Evolutionary conservation across 495 filamentous ascomycete genomes (phyloP).

Genomic region (Podospora australis): DNA sequence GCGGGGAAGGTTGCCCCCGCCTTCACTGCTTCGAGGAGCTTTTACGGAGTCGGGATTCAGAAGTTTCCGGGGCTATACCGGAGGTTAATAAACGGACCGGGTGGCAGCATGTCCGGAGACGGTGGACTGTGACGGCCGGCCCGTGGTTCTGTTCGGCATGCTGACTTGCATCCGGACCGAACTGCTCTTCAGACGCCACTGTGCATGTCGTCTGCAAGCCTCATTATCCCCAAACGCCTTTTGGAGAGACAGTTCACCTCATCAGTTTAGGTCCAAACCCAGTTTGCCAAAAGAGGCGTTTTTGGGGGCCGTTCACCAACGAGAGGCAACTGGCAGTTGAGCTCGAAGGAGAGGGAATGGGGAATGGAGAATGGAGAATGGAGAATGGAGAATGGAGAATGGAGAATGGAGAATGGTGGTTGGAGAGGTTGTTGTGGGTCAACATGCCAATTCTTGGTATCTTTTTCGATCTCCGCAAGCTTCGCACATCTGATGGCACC

Average conservation of each 20-base stretch:
- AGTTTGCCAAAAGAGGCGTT: conserved; percentile 1
- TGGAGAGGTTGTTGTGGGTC: no score
- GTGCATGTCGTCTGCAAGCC: neutral
- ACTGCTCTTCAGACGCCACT: neutral
- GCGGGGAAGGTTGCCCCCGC: no score
- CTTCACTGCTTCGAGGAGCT: no score
- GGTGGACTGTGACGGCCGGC: neutral
- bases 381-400: neutral
- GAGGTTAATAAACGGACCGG: no score
- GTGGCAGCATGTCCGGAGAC: neutral
- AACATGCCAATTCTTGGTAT: no score
- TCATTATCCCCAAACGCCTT: no score
- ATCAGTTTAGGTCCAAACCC: neutral
- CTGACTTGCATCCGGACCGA: neutral
- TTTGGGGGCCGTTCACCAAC: neutral
- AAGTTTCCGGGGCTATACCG: no score
- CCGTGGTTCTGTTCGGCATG: neutral
- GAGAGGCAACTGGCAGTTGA: neutral
- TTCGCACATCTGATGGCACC: neutral
- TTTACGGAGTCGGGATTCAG: no score
- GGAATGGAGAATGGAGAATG: neutral
- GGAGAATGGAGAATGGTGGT: no score
- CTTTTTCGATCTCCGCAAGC: neutral
- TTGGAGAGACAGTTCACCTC: no score
- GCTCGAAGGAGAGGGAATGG: neutral